phyloP scores from a whole-genome alignment of 2,329 filamentous ascomycete genomes.

The Rhexocercosporidium sp. region DNA sequence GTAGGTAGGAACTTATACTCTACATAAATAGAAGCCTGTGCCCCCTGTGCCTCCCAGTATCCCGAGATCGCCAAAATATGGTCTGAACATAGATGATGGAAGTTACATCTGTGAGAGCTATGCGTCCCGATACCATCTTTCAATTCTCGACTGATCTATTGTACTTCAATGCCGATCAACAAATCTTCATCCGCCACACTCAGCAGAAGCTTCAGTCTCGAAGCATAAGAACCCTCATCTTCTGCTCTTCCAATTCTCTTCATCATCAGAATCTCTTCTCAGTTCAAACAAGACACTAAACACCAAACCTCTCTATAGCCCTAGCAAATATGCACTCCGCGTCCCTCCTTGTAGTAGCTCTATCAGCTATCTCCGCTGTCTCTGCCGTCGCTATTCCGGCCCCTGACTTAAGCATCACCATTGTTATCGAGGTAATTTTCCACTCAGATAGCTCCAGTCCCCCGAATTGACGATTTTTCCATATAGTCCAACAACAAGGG shows the following conservation, averaged over 20 bases:
- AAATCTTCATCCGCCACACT: too few species aligned
- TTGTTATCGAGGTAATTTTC: background rate
- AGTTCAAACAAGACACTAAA: background rate
- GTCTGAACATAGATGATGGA: too few species aligned
- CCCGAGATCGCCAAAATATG: too few species aligned
- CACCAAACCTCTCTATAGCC: background rate
- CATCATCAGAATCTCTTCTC: background rate
- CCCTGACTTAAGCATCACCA: background rate
- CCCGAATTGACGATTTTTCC: background rate
- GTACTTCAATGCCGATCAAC: too few species aligned
- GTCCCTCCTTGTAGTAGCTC: background rate
- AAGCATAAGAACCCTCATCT: background rate
- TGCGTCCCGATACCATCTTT: too few species aligned
- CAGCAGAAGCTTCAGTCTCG: too few species aligned
- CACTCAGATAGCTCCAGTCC: background rate
- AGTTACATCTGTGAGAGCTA: too few species aligned
- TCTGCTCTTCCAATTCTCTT: background rate
- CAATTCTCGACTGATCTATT: too few species aligned
- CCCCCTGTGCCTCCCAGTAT: too few species aligned
- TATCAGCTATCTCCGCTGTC: background rate
- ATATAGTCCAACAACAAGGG: background rate
- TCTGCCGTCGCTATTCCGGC: background rate
- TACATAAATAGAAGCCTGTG: too few species aligned
- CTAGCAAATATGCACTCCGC: background rate
- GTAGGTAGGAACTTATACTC: too few species aligned